These are phyloP conservation scores for Fusarium drepaniforme DNA, from an alignment of 2,329 filamentous ascomycete species.

Conservation along the genomic window DNA sequence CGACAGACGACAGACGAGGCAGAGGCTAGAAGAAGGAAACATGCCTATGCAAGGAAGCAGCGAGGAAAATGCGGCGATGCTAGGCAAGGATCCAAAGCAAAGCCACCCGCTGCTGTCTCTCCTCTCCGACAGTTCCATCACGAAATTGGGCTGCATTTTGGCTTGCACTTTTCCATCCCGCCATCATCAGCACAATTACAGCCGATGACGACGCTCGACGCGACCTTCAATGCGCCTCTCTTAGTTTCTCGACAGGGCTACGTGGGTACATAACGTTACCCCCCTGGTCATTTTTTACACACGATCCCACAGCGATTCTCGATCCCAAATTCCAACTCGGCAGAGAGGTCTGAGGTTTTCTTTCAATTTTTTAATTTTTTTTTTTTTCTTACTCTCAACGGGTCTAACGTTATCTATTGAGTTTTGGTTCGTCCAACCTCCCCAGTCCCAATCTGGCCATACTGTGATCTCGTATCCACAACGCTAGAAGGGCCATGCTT, in stretches of 20 bases:
- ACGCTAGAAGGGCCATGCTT: constrained; percentile 9
- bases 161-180: background rate
- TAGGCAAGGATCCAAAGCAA: background rate
- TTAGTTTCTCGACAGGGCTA: constrained; percentile 17
- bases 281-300: constrained; percentile 21
- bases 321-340: constrained; percentile 17
- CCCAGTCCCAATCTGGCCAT: constrained; percentile 17
- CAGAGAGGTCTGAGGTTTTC: background rate
- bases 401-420: constrained; percentile 9
- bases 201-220: constrained; percentile 37
- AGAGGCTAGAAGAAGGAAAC: background rate
- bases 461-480: constrained; percentile 8
- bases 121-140: background rate
- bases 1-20: background rate
- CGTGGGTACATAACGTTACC: background rate
- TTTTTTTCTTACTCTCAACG: constrained; percentile 3
- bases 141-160: background rate
- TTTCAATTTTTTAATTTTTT: constrained; percentile 11
- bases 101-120: background rate
- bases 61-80: background rate
- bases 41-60: background rate
- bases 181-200: constrained; percentile 18
- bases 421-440: constrained; percentile 20
- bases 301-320: constrained; percentile 28
- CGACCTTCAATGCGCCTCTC: constrained; percentile 25